Conservation (phyloP, 192 early-diverging fungal species). For the Podila clonocystis region DNA sequence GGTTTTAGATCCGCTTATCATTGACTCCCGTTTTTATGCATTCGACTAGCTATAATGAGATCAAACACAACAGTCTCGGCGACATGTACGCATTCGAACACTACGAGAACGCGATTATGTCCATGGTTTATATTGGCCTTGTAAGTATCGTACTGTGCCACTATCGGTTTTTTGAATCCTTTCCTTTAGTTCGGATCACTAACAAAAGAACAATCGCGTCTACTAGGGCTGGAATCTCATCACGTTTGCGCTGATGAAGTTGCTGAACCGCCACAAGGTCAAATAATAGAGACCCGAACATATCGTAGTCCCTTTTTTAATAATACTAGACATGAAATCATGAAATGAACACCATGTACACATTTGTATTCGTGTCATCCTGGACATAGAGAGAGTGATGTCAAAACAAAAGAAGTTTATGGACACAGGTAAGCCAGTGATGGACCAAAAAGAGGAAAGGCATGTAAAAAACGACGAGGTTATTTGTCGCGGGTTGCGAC, state of each 20-base stretch:
- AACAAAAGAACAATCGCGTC: neutral
- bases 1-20: neutral
- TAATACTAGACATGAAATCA: too few relatives aligned
- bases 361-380: too few relatives aligned
- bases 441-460: too few relatives aligned
- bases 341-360: too few relatives aligned
- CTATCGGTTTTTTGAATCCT: neutral
- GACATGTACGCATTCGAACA: slow-evolving; percentile 36
- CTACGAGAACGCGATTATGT: slow-evolving; percentile 26
- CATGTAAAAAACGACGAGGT: too few relatives aligned
- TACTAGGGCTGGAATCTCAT: slow-evolving; percentile 32
- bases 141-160: slow-evolving; percentile 3
- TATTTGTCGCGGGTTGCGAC: too few relatives aligned
- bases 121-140: slow-evolving; percentile 31
- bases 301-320: too few relatives aligned
- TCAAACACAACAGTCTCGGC: slow-evolving; percentile 25
- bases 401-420: too few relatives aligned
- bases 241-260: slow-evolving; percentile 31
- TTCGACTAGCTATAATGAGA: slow-evolving; percentile 18
- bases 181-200: neutral
- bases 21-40: neutral
- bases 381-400: too few relatives aligned
- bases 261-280: slow-evolving; percentile 44
- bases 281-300: slow-evolving; percentile 5
- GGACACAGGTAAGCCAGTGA: too few relatives aligned